A percentile compares a stretch with the other conserved stretches of the same genome.
Conservation (phyloP, 148 eudicot genomes). For the Nyssa sinensis region DNA sequence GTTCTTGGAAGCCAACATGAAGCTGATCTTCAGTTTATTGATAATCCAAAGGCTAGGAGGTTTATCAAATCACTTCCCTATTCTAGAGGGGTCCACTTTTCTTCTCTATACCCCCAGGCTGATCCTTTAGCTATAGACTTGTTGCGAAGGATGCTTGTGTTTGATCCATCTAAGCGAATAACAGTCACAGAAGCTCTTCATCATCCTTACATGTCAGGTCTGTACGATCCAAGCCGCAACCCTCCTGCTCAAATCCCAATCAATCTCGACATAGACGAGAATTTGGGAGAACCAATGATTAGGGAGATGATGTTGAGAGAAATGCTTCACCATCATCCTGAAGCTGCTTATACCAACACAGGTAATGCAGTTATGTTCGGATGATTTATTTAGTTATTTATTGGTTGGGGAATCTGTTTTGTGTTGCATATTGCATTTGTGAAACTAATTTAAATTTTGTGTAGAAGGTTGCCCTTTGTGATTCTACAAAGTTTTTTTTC, state of each 20-base stretch:
- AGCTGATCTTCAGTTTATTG: conserved; percentile 15
- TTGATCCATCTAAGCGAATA: conserved; percentile 25
- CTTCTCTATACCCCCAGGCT: conserved; percentile 20
- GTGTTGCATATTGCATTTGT: background rate
- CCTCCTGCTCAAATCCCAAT: conserved; percentile 24
- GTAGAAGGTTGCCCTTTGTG: background rate
- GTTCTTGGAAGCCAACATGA: conserved; percentile 24
- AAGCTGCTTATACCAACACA: conserved; percentile 20
- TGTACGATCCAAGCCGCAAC: conserved; percentile 18
- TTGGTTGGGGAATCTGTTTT: background rate
- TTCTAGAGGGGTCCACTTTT: conserved; percentile 19
- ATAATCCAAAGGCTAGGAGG: conserved; percentile 16
- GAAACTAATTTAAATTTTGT: background rate
- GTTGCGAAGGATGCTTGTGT: conserved; percentile 23
- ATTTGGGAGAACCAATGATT: conserved; percentile 24
- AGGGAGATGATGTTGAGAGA: conserved; percentile 23
- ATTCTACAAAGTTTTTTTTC: too few species aligned
- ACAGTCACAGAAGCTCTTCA: conserved; percentile 22
- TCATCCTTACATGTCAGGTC: conserved; percentile 21
- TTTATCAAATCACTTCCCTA: conserved; percentile 22
- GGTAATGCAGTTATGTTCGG: background rate
- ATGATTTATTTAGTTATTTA: too few species aligned
- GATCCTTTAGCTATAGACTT: conserved; percentile 23
- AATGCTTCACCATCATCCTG: conserved; percentile 26
- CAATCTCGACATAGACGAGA: conserved; percentile 26